Conservation (phyloP, 1,284 basidiomycete species). For the Irpex lacteus region DNA sequence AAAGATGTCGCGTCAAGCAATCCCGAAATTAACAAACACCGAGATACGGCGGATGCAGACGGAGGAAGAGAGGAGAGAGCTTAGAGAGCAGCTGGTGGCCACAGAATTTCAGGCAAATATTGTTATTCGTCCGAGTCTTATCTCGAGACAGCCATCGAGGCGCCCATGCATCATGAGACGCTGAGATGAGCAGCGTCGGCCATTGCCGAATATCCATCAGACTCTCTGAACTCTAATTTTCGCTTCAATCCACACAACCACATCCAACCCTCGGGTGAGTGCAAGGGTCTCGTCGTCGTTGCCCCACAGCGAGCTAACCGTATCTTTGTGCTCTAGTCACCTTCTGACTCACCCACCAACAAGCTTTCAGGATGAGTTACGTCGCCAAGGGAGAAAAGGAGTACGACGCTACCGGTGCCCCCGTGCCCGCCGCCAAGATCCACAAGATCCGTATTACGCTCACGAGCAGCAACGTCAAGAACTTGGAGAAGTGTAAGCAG, state of each 20-base stretch:
- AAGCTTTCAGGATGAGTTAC: constrained; percentile 84
- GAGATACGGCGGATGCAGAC: not conserved
- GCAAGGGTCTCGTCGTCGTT: not conserved
- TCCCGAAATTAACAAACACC: not conserved
- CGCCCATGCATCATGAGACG: not conserved
- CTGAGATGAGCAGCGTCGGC: constrained; percentile 1
- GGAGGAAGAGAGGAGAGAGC: not conserved
- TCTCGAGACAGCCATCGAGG: not conserved
- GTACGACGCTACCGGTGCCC: constrained; percentile 90
- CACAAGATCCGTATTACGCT: constrained; percentile 99
- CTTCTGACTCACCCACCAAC: constrained; percentile 66
- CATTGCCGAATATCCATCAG: constrained; percentile 12
- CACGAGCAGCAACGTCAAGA: constrained; percentile 97
- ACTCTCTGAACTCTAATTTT: constrained; percentile 31
- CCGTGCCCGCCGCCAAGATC: constrained; percentile 84
- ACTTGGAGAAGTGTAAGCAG: constrained; percentile 92
- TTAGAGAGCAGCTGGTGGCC: not conserved
- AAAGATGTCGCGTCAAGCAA: not conserved
- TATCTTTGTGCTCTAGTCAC: constrained; percentile 47
- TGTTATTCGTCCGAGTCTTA: not conserved
- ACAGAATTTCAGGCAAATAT: not conserved
- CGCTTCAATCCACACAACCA: constrained; percentile 26
- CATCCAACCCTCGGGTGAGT: constrained; percentile 28
- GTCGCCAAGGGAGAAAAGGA: constrained; percentile 99
- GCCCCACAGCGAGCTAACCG: constrained; percentile 6